Base-by-base conservation (phyloP, 1,139 yeast genomes). In the Yamadazyma buinensis region DNA sequence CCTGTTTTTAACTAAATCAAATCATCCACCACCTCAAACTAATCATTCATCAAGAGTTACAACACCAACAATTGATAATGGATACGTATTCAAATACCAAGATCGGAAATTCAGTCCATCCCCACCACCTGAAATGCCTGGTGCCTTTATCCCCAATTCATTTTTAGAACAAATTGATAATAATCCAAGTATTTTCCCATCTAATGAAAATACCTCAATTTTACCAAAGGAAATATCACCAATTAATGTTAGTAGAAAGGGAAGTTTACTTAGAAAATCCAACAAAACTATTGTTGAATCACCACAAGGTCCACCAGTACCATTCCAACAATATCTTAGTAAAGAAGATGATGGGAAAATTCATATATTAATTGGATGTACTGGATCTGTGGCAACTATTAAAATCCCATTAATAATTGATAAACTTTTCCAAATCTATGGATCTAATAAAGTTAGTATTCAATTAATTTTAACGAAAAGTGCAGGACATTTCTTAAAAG, bases 301-400 rank as follows among this genome's bases (percentile, higher is more conserved):
- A 3, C 84, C 84, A 2, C 72, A 67, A 4, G 85, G 81, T 0
- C 84, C 87, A 1, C 78, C 81, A 22, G 81, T 81, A 2, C 90
- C 90, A 14, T 84, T 84, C 51, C 82, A 82, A 30, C 80, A 82
- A 46, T 83, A 77, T 51, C 65, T 84, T 37, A 72, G 76, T 34
- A 79, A 77, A 48, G 80, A 80, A 49, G 92, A 84, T 52, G 94
- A 84, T 53, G 80, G 80, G 26, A 88, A 88, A 52, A 71, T 86
- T 38, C 97, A 92, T 57, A 81, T 92, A 27, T 66, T 92, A 37
- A 67, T 92, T 28, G 97, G 95, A 14, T 95, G 95, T 23, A 87
- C 97, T 1, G 99, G 98, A 1, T 84, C 95, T 1, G 97, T 92
- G 5, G 98, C 98, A 5, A 86, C 97, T 3, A 87, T 90, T 40